phyloP scores from a whole-genome alignment of 2,329 filamentous ascomycete genomes.

The Fusarium guadeloupense region DNA sequence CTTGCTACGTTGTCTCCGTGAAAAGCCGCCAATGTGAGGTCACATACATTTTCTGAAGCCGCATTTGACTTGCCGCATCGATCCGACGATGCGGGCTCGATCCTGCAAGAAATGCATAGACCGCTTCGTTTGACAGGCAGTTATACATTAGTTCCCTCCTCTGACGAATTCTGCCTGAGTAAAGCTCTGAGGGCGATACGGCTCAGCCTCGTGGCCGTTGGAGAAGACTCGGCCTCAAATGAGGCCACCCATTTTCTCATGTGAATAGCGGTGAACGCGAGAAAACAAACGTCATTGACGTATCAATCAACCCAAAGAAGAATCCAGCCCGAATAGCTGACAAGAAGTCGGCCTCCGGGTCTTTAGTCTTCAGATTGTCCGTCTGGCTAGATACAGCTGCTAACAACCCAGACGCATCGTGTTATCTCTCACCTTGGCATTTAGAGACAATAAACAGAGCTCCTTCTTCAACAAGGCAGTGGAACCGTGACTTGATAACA shows the following conservation, averaged over 20 bases:
- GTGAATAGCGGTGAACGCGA: slow-evolving; percentile 6
- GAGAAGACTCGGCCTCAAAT: background rate
- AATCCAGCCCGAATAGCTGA: background rate
- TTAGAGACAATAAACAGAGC: too few relatives aligned
- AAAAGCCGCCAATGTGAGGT: background rate
- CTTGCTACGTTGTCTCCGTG: background rate
- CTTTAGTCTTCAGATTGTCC: background rate
- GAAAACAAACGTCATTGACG: background rate
- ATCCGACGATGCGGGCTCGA: slow-evolving; percentile 3
- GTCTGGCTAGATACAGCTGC: too few relatives aligned
- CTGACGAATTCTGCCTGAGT: background rate
- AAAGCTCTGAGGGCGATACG: slow-evolving; percentile 2
- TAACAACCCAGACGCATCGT: too few relatives aligned
- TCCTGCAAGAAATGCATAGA: slow-evolving; percentile 11
- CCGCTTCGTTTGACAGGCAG: slow-evolving; percentile 8
- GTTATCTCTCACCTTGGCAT: too few relatives aligned
- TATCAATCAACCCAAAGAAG: background rate
- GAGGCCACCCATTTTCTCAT: slow-evolving; percentile 14
- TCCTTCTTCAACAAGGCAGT: too few relatives aligned
- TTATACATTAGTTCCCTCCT: too few relatives aligned
- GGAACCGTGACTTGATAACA: too few relatives aligned
- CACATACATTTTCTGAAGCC: background rate
- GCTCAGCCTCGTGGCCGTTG: slow-evolving; percentile 7
- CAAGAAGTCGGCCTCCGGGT: background rate
- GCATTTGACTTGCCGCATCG: slow-evolving; percentile 5